phyloP scores from a whole-genome alignment of 441 rosid genomes.

The Eruca vesicaria region DNA sequence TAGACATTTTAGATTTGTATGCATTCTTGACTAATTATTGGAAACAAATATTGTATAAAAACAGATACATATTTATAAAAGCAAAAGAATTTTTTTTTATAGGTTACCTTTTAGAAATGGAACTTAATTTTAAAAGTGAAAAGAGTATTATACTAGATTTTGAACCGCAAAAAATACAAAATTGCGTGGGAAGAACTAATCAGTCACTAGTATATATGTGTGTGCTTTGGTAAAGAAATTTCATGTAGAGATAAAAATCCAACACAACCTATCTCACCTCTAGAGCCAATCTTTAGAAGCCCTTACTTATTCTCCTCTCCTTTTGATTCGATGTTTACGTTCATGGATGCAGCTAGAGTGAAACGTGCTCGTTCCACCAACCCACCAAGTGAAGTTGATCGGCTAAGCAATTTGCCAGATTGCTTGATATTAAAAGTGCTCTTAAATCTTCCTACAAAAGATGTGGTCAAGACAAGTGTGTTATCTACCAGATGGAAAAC shows the following conservation, averaged over 20 bases:
- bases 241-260: neutral
- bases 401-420: conserved; percentile 15
- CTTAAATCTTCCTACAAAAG: neutral
- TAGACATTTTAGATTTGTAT: neutral
- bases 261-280: neutral
- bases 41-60: neutral
- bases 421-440: neutral
- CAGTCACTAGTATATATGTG: neutral
- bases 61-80: neutral
- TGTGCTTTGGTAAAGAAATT: neutral
- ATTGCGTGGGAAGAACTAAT: neutral
- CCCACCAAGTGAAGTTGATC: neutral
- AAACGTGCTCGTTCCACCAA: neutral
- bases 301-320: neutral
- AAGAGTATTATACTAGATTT: neutral
- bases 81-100: neutral
- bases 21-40: neutral
- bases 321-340: neutral
- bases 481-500: conserved; percentile 22
- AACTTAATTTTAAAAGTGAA: neutral
- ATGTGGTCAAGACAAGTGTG: conserved; percentile 8
- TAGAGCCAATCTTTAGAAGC: neutral
- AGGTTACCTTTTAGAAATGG: neutral
- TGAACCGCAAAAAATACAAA: neutral
- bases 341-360: neutral